Percentiles rank a stretch among this genome's conserved stretches.
Conservation (phyloP, 2,329 filamentous ascomycete species). For the Tetracladium maxilliforme region DNA sequence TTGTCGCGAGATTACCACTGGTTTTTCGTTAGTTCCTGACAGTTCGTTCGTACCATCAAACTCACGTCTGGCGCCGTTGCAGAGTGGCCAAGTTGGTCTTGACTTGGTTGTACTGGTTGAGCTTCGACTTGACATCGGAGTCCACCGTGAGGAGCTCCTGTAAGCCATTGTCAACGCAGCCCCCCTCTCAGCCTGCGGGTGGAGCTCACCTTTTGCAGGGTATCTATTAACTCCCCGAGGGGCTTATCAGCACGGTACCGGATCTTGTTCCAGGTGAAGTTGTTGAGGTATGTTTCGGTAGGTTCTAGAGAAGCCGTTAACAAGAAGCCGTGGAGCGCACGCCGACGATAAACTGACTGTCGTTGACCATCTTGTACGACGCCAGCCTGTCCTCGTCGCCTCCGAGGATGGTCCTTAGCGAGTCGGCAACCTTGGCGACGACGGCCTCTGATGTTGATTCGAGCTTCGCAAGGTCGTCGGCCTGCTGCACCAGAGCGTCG, state of each 20-base stretch:
- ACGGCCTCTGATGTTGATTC: slow-evolving; percentile 67
- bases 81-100: slow-evolving; percentile 72
- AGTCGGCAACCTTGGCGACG: slow-evolving; percentile 78
- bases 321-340: slow-evolving; percentile 1
- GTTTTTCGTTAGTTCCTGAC: slow-evolving; percentile 5
- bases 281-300: slow-evolving; percentile 82
- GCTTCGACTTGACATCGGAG: slow-evolving; percentile 90
- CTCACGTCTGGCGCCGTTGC: slow-evolving; percentile 77
- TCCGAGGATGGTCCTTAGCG: slow-evolving; percentile 67
- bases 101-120: slow-evolving; percentile 83
- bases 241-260: slow-evolving; percentile 91
- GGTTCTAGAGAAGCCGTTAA: slow-evolving; percentile 64
- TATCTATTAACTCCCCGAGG: slow-evolving; percentile 73
- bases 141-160: slow-evolving; percentile 85
- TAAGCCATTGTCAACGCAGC: slow-evolving; percentile 1
- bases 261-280: slow-evolving; percentile 93
- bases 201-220: slow-evolving; percentile 61
- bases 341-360: slow-evolving; percentile 40
- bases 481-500: slow-evolving; percentile 88
- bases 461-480: slow-evolving; percentile 86
- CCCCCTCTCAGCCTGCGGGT: neutral
- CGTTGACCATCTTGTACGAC: slow-evolving; percentile 85
- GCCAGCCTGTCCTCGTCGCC: slow-evolving; percentile 71
- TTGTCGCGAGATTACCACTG: slow-evolving; percentile 85
- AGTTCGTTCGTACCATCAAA: slow-evolving; percentile 7